Evolutionary conservation across 2,329 filamentous ascomycete species (phyloP).

Genomic region (Monilinia aucupariae): DNA sequence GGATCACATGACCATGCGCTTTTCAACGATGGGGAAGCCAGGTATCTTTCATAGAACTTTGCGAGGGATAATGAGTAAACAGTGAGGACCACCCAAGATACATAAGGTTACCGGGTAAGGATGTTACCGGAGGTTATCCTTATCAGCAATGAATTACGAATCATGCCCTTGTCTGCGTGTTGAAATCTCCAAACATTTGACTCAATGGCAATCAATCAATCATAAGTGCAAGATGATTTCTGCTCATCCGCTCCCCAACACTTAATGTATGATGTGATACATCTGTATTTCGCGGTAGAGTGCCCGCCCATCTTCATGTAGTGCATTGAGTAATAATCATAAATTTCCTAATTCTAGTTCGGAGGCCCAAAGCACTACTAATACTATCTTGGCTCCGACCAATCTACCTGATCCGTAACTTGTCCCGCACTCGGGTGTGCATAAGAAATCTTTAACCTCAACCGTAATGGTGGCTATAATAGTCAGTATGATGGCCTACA

Average conservation of each 20-base stretch:
- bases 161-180: background rate
- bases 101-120: background rate
- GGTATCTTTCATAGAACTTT: background rate
- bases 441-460: slow-evolving; percentile 82
- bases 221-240: background rate
- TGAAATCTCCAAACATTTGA: background rate
- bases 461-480: slow-evolving; percentile 65
- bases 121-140: background rate
- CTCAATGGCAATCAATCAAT: background rate
- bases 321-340: slow-evolving; percentile 1
- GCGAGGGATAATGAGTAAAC: background rate
- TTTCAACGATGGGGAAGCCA: background rate
- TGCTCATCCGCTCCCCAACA: background rate
- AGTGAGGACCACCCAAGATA: no score
- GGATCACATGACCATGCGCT: background rate
- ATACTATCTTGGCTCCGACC: slow-evolving; percentile 68
- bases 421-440: slow-evolving; percentile 62
- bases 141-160: background rate
- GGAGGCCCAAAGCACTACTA: slow-evolving; percentile 4
- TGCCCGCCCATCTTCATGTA: slow-evolving; percentile 1
- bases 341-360: slow-evolving; percentile 8
- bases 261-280: background rate
- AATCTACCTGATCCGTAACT: slow-evolving; percentile 90
- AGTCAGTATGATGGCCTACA: slow-evolving; percentile 18
- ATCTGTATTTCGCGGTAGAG: background rate